phyloP scores from a whole-genome alignment of 805 yeast species.

The Candida montana region DNA sequence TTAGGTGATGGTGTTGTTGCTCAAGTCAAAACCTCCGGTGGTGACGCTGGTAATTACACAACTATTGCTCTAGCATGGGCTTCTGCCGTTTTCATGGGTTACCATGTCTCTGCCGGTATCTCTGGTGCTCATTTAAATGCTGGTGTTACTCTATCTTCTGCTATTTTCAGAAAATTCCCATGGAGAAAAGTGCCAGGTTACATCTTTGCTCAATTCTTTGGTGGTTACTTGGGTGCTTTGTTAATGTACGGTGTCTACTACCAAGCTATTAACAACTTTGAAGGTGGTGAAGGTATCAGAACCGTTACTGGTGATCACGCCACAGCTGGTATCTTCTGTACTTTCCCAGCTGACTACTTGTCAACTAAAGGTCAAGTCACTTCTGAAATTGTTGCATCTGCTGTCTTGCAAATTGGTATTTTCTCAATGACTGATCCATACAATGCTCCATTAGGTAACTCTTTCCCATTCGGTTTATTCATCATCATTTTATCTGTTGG shows the following conservation, averaged over 20 bases:
- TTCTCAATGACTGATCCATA: constrained; percentile 49
- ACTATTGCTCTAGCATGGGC: constrained; percentile 48
- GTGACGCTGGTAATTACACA: constrained; percentile 35
- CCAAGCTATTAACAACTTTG: constrained; percentile 33
- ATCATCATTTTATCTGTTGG: constrained; percentile 41
- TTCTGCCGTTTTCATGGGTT: constrained; percentile 47
- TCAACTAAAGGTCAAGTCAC: constrained; percentile 40
- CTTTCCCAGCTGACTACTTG: constrained; percentile 38
- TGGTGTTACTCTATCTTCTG: constrained; percentile 43
- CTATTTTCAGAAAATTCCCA: constrained; percentile 47
- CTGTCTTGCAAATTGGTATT: constrained; percentile 40
- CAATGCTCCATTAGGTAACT: constrained; percentile 39
- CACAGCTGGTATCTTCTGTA: constrained; percentile 42
- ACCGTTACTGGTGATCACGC: constrained; percentile 26
- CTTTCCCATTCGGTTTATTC: constrained; percentile 44
- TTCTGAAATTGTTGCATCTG: constrained; percentile 42
- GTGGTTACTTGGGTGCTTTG: constrained; percentile 43
- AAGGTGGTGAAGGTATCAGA: constrained; percentile 27
- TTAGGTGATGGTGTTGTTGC: constrained; percentile 47
- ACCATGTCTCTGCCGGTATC: constrained; percentile 46
- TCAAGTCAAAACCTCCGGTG: constrained; percentile 35
- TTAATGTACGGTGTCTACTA: constrained; percentile 41
- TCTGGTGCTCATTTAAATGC: constrained; percentile 59
- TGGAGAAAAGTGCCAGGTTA: constrained; percentile 41
- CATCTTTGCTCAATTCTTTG: constrained; percentile 42